Evolutionary conservation across 352 stramenopile species (phyloP).

Genomic region (Pythium utonaiense): DNA sequence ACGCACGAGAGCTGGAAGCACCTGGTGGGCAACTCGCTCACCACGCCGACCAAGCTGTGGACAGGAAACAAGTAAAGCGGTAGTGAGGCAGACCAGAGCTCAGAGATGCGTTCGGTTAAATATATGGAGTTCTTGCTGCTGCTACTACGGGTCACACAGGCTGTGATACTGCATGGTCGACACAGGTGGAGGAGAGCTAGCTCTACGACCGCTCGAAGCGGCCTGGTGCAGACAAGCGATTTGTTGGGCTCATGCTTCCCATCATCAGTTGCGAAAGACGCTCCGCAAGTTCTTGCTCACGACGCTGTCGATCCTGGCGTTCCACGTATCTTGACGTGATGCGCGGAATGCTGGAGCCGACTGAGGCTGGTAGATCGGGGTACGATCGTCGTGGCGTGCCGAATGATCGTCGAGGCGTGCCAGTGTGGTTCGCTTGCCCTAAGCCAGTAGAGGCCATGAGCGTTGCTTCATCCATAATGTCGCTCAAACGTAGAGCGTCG

Average conservation of each 20-base stretch:
- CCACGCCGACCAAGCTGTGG: conserved; percentile 57
- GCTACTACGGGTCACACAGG: neutral
- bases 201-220: conserved; percentile 23
- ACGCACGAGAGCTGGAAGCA: conserved; percentile 88
- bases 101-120: conserved; percentile 25
- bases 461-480: conserved; percentile 17
- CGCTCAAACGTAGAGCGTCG: conserved; percentile 20
- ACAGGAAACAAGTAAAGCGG: conserved; percentile 31
- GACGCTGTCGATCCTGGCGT: conserved; percentile 2
- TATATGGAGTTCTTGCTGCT: conserved; percentile 24
- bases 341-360: conserved; percentile 17
- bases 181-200: neutral
- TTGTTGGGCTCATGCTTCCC: conserved; percentile 16
- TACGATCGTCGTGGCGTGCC: conserved; percentile 16
- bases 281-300: conserved; percentile 11
- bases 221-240: conserved; percentile 23
- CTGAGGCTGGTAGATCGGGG: conserved; percentile 13
- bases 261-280: conserved; percentile 21
- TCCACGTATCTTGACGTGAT: conserved; percentile 14
- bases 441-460: conserved; percentile 1
- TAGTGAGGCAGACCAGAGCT: neutral
- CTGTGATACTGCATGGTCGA: neutral
- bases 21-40: conserved; percentile 53
- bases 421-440: neutral
- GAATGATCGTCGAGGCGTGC: conserved; percentile 17